phyloP scores from a whole-genome alignment of 1,284 basidiomycete species.

The Moesziomyces sp. region DNA sequence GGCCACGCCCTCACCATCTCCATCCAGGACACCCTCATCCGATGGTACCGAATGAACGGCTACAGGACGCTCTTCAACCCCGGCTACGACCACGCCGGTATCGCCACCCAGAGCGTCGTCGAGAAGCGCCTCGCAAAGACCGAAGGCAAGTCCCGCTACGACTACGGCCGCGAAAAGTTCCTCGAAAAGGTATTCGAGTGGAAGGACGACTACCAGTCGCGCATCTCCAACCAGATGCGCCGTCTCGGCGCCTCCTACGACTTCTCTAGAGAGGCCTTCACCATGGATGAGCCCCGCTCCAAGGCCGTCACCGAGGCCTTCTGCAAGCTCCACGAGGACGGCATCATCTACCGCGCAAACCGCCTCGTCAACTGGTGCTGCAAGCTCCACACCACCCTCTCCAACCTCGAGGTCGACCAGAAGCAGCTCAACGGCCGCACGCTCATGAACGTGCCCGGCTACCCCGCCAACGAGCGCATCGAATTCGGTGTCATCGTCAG shows the following conservation, averaged over 20 bases:
- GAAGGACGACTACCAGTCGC: conserved; percentile 94
- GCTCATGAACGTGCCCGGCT: conserved; percentile 89
- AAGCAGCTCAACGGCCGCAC: conserved; percentile 90
- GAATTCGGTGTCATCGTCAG: conserved; percentile 97
- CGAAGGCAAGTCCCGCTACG: conserved; percentile 85
- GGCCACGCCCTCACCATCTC: conserved; percentile 94
- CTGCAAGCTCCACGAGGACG: conserved; percentile 89
- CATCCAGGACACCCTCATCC: conserved; percentile 80
- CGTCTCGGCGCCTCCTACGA: conserved; percentile 93
- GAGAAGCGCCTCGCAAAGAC: conserved; percentile 90
- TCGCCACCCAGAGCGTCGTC: conserved; percentile 97
- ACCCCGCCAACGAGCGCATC: conserved; percentile 91
- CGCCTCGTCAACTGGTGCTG: conserved; percentile 99
- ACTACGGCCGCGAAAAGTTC: conserved; percentile 93
- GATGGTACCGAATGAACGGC: conserved; percentile 79
- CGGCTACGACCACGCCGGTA: conserved; percentile 98
- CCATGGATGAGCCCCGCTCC: conserved; percentile 78
- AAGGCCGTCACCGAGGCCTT: conserved; percentile 93
- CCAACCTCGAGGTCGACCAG: conserved; percentile 97
- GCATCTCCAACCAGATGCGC: conserved; percentile 89
- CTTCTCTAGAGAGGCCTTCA: conserved; percentile 93
- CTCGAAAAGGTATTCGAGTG: conserved; percentile 92
- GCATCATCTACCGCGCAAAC: conserved; percentile 94
- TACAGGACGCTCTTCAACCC: conserved; percentile 90
- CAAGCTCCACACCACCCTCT: conserved; percentile 92